Evolutionary conservation across 192 early-diverging fungal species (phyloP), one percentile per base, ranked within the genome.

Genomic region (Hyaloraphidium curvatum): DNA sequence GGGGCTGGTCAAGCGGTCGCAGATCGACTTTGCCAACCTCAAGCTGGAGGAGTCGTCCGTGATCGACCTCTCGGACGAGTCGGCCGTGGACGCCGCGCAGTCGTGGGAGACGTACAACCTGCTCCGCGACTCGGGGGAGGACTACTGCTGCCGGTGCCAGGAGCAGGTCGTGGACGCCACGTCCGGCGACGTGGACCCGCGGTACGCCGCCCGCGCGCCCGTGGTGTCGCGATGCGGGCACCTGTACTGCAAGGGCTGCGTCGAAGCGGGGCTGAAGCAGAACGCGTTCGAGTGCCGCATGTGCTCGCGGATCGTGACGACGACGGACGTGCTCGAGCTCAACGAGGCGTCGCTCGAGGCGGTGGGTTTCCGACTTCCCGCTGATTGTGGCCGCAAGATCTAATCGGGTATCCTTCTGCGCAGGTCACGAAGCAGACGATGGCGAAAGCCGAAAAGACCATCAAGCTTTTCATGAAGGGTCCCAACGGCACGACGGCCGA

Each of bases 1-100:
- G 14, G 50, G 48, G 2, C 50, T 76, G 52, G 52, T 57, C 22
- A 63, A 62, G 25, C 53, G 67, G 39, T 29, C n/a, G 35, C 63
- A 67, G 19, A 35, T 40, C 33, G 51, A 57, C 37, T 62, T 67
- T 21, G 39, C 31, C 14, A 25, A 25, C 14, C 14, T 48, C 43
- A 48, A 25, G 14, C 17, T 14, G 43, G 17, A 48, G 19, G 14
- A 48, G 17, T 48, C 43, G 17, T 14, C 14, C 43, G 43, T 48
- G 17, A 48, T 48, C 23, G 43, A 48, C 43, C 43, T 48, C 19
- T 48, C 43, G 43, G 43, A 48, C 23, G 43, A 48, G 7, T 48
- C 43, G 7, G 43, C 43, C 23, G 25, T 48, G 43, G 14, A 14
- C 11, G 25, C 14, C 17, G 43, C 14, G 7, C 11, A 48, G 25